Percentiles rank a stretch among this genome's conserved stretches.
Conservation (phyloP, 306 rosid species). For the Medicago arabica region DNA sequence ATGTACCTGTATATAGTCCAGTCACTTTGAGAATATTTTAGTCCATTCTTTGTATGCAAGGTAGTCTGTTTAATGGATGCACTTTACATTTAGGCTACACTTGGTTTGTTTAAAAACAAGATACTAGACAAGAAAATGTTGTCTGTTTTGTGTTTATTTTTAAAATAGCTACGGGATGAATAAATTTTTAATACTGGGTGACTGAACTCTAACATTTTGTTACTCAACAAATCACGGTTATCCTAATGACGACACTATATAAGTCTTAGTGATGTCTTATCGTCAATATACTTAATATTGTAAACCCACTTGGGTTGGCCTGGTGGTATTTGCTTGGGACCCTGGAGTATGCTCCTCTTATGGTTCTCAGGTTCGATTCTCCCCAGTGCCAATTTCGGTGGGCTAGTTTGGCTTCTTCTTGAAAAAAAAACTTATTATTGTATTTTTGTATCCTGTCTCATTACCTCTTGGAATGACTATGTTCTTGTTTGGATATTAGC, state of each 20-base stretch:
- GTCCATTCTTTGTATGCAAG: background rate
- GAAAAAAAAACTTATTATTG: background rate
- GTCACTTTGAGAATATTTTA: slow-evolving; percentile 3
- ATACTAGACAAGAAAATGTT: background rate
- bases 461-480: background rate
- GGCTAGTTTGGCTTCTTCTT: too few species aligned
- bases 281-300: background rate
- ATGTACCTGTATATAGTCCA: background rate
- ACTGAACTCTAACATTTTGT: background rate
- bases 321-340: too few species aligned
- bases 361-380: too few species aligned
- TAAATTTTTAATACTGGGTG: background rate
- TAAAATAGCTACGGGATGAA: background rate
- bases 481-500: background rate
- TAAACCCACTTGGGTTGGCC: too few species aligned
- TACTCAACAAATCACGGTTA: background rate
- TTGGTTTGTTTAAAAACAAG: background rate
- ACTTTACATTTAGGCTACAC: background rate
- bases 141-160: background rate
- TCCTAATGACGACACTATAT: too few species aligned
- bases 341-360: too few species aligned
- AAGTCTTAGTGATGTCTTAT: too few species aligned
- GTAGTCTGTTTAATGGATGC: background rate
- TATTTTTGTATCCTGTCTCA: background rate
- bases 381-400: too few species aligned